These are phyloP conservation scores for Cronartium quercuum DNA, from an alignment of 1,284 basidiomycete genomes.

Conservation along the genomic window DNA sequence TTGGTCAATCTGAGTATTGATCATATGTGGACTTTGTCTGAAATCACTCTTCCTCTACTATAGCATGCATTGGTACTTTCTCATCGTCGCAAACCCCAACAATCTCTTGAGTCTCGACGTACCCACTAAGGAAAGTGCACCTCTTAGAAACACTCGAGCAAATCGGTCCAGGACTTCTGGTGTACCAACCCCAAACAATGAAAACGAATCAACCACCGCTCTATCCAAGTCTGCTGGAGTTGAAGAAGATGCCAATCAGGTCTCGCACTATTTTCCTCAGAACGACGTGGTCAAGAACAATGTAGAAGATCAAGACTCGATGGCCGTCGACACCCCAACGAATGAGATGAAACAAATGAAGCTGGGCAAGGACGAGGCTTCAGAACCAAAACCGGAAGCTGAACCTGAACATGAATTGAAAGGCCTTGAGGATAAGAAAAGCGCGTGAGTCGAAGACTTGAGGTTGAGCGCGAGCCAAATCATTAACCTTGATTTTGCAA, in stretches of 20 bases:
- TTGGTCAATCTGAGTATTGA: background rate
- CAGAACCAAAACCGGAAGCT: background rate
- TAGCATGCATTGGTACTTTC: constrained; percentile 95
- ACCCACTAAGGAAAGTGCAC: background rate
- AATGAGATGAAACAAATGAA: constrained; percentile 13
- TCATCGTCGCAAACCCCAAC: constrained; percentile 79
- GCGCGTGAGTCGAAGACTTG: background rate
- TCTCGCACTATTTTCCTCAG: background rate
- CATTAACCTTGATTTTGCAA: background rate
- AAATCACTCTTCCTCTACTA: background rate
- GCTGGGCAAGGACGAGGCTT: constrained; percentile 3
- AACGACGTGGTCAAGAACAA: background rate
- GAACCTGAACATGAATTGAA: background rate
- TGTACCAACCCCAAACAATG: background rate
- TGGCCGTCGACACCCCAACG: constrained; percentile 6
- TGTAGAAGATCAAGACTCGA: background rate
- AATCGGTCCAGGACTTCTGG: background rate
- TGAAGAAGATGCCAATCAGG: background rate
- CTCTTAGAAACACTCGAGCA: constrained; percentile 1
- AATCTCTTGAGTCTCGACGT: constrained; percentile 49
- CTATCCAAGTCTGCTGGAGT: background rate
- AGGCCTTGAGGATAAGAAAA: background rate
- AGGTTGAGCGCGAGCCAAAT: background rate
- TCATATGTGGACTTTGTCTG: background rate
- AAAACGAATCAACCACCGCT: background rate